Evolutionary conservation across 2,329 filamentous ascomycete genomes (phyloP).

Genomic region (Aspergillus terreus): DNA sequence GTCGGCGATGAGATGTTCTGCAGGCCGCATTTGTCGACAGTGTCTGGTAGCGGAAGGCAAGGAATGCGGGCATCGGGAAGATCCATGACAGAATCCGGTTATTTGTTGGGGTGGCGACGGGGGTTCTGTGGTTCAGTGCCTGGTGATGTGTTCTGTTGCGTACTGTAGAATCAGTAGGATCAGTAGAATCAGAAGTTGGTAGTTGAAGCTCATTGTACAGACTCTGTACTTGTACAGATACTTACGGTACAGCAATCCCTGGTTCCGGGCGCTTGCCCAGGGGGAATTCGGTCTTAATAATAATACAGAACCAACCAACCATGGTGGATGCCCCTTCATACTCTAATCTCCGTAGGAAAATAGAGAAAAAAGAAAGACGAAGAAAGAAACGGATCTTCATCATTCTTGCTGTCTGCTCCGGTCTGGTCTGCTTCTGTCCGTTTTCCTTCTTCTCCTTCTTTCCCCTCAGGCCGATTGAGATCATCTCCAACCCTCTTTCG

Average conservation of each 20-base stretch:
- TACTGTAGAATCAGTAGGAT: too few relatives aligned
- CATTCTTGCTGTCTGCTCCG: slow-evolving; percentile 4
- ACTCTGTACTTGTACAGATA: neutral
- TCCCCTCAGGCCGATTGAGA: slow-evolving; percentile 6
- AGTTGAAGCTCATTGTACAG: too few relatives aligned
- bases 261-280: slow-evolving; percentile 19
- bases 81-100: slow-evolving; percentile 4
- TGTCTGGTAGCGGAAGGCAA: neutral
- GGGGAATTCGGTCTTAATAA: slow-evolving; percentile 1
- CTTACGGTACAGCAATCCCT: slow-evolving; percentile 4
- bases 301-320: too few relatives aligned
- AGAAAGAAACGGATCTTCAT: slow-evolving; percentile 1
- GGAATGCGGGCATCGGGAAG: neutral
- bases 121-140: neutral
- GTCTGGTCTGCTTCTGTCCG: neutral
- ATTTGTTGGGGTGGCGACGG: slow-evolving; percentile 2
- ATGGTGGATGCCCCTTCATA: neutral
- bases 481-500: slow-evolving; percentile 7
- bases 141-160: too few relatives aligned
- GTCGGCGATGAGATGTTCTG: neutral
- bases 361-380: neutral
- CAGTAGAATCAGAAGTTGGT: too few relatives aligned
- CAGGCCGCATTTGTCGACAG: neutral
- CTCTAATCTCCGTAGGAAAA: neutral
- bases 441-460: slow-evolving; percentile 4